phyloP scores from a whole-genome alignment of 2,329 filamentous ascomycete species.

The Penicillium sp. region DNA sequence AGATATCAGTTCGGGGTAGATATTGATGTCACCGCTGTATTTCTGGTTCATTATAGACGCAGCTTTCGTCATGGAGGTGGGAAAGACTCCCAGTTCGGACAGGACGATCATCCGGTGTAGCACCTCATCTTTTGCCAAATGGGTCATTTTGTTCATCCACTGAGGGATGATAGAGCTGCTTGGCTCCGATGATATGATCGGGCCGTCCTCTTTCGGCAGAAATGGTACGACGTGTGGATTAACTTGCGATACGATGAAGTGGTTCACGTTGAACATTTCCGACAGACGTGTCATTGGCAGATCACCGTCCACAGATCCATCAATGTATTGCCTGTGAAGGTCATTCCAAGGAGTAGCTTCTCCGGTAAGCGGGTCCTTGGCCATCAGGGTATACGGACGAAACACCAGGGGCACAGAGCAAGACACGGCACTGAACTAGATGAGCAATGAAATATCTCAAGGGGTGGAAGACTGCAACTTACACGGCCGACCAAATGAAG shows the following conservation, averaged over 20 bases:
- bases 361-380: conserved; percentile 78
- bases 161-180: conserved; percentile 30
- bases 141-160: conserved; percentile 63
- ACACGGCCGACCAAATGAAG: conserved; percentile 90
- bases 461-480: conserved; percentile 26
- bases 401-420: conserved; percentile 89
- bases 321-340: conserved; percentile 79
- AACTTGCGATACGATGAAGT: conserved; percentile 95
- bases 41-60: conserved; percentile 79
- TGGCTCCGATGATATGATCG: conserved; percentile 23
- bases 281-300: conserved; percentile 82
- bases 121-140: conserved; percentile 70
- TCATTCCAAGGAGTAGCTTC: conserved; percentile 78
- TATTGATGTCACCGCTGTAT: conserved; percentile 93
- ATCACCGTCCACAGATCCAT: conserved; percentile 92
- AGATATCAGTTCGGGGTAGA: conserved; percentile 71
- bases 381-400: conserved; percentile 67
- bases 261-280: conserved; percentile 97
- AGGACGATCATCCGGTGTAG: conserved; percentile 75
- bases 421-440: conserved; percentile 61
- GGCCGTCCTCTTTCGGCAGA: conserved; percentile 63
- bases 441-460: conserved; percentile 10
- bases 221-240: conserved; percentile 93
- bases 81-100: conserved; percentile 72
- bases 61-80: conserved; percentile 70